These are phyloP conservation scores for Salvia sclarea DNA, from an alignment of 305 asterid genomes.

Conservation along the genomic window DNA sequence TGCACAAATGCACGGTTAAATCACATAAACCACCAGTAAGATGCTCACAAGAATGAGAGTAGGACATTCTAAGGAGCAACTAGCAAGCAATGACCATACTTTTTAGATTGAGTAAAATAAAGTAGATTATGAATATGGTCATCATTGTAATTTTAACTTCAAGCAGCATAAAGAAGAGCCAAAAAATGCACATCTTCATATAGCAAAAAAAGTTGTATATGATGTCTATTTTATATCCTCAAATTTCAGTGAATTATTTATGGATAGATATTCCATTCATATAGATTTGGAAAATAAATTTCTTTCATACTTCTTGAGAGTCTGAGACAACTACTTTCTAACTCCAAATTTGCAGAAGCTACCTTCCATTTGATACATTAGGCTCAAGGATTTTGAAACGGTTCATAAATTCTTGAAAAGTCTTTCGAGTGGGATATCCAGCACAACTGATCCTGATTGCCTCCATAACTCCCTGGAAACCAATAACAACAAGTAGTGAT, in stretches of 20 bases:
- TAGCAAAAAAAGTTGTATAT: not conserved
- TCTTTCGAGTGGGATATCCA: conserved; percentile 89
- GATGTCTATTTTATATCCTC: not conserved
- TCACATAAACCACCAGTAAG: not conserved
- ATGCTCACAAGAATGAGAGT: not conserved
- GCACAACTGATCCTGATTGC: conserved; percentile 98
- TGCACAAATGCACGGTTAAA: not conserved
- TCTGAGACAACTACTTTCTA: not conserved
- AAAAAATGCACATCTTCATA: not conserved
- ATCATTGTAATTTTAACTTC: not conserved
- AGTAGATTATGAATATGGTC: not conserved
- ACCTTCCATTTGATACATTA: conserved; percentile 58
- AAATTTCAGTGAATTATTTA: not conserved
- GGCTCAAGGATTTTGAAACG: conserved; percentile 84
- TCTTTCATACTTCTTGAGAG: not conserved
- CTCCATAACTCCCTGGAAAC: conserved; percentile 88
- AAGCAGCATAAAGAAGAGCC: not conserved
- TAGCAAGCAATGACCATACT: not conserved
- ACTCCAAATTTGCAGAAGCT: conserved; percentile 16
- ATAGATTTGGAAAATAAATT: not conserved
- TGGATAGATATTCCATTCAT: not conserved
- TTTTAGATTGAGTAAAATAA: not conserved
- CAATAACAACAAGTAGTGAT: conserved; percentile 6
- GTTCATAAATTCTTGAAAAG: conserved; percentile 66
- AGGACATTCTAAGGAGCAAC: too few relatives aligned